Conservation (phyloP, 805 yeast genomes). For the Metschnikowia orientalis region DNA sequence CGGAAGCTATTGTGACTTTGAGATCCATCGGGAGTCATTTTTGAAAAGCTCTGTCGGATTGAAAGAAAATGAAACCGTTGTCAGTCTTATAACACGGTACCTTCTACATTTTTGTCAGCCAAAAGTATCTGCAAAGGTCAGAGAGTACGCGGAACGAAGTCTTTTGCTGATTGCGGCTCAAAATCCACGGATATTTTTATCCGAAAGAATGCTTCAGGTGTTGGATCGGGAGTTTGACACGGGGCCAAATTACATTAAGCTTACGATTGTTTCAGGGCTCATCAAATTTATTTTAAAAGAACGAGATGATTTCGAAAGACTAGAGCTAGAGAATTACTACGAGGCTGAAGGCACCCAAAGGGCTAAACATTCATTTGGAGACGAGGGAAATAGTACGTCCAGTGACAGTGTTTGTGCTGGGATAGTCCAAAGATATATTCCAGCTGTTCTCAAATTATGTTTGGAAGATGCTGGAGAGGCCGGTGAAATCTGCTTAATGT, state of each 20-base stretch:
- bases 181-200: constrained; percentile 63
- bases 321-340: constrained; percentile 23
- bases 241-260: constrained; percentile 38
- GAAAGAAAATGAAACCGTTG: constrained; percentile 49
- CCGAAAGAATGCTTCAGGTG: constrained; percentile 48
- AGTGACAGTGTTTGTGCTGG: constrained; percentile 66
- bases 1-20: constrained; percentile 67
- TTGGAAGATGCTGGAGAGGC: constrained; percentile 40
- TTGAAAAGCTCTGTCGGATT: constrained; percentile 36
- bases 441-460: constrained; percentile 46
- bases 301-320: constrained; percentile 46
- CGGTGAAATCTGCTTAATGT: constrained; percentile 50
- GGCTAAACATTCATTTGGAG: constrained; percentile 44
- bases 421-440: constrained; percentile 59
- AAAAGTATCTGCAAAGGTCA: constrained; percentile 27
- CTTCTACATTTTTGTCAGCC: constrained; percentile 50
- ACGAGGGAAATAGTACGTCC: constrained; percentile 41
- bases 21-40: constrained; percentile 39
- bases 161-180: constrained; percentile 55
- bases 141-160: constrained; percentile 53
- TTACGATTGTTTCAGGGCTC: constrained; percentile 53
- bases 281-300: constrained; percentile 55
- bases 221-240: constrained; percentile 47
- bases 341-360: constrained; percentile 39
- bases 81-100: constrained; percentile 55